Conservation (phyloP, 768 basidiomycete species). For the Suillus clintonianus region DNA sequence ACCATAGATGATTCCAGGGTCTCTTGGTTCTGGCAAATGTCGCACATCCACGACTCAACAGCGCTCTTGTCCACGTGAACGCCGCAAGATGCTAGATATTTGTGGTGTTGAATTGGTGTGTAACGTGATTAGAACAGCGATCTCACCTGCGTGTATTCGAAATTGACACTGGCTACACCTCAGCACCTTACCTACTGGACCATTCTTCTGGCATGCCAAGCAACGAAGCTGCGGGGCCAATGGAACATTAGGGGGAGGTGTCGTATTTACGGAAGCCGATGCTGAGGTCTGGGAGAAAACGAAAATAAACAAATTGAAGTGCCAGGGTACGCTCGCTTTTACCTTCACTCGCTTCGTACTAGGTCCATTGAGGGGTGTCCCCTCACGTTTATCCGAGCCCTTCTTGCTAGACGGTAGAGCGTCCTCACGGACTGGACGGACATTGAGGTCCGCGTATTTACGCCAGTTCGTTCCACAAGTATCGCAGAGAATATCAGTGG, state of each 20-base stretch:
- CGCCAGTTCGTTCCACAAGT: constrained; percentile 86
- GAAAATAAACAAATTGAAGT: neutral
- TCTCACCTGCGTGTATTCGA: constrained; percentile 73
- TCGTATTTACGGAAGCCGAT: constrained; percentile 46
- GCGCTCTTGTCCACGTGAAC: constrained; percentile 62
- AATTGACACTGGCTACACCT: constrained; percentile 82
- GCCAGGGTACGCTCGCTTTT: neutral
- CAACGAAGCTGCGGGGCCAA: constrained; percentile 69
- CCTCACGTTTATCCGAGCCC: constrained; percentile 57
- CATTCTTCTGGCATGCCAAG: constrained; percentile 71
- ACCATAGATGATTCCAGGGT: constrained; percentile 82
- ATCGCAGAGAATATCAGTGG: constrained; percentile 79
- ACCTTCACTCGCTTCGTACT: constrained; percentile 69
- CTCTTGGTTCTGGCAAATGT: constrained; percentile 85
- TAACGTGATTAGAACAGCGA: neutral
- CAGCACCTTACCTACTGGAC: constrained; percentile 75
- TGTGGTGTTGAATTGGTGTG: constrained; percentile 9
- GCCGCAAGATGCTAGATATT: constrained; percentile 61
- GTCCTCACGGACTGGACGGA: constrained; percentile 72
- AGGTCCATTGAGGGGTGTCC: constrained; percentile 54
- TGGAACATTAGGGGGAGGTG: constrained; percentile 61
- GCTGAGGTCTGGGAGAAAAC: constrained; percentile 14
- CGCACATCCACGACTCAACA: constrained; percentile 81
- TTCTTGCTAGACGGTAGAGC: constrained; percentile 46
- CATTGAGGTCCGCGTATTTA: constrained; percentile 89